These are phyloP conservation scores for Aspergillus affinis DNA, from an alignment of 495 filamentous ascomycete species.

Conservation along the genomic window DNA sequence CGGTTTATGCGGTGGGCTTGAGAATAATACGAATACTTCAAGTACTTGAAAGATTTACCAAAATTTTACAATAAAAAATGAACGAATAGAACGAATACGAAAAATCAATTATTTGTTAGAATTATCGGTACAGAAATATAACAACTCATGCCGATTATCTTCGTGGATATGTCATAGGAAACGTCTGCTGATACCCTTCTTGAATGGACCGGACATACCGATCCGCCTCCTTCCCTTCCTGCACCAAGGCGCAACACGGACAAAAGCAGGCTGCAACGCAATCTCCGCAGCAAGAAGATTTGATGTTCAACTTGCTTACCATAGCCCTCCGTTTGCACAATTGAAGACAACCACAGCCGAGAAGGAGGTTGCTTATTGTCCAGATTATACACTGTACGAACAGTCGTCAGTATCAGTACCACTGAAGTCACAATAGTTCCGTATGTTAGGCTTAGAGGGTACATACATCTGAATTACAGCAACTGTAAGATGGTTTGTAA, in stretches of 20 bases:
- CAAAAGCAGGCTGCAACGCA: not conserved
- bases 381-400: not conserved
- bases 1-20: too few relatives aligned
- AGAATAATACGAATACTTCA: too few relatives aligned
- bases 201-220: not conserved
- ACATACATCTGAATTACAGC: not conserved
- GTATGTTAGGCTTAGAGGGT: too few relatives aligned
- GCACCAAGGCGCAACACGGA: not conserved
- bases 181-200: not conserved
- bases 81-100: too few relatives aligned
- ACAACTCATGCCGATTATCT: not conserved
- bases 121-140: too few relatives aligned
- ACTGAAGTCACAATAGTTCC: too few relatives aligned
- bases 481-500: not conserved
- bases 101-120: too few relatives aligned
- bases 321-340: not conserved
- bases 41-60: too few relatives aligned
- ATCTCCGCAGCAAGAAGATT: not conserved
- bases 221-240: not conserved
- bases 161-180: not conserved
- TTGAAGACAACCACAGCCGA: not conserved
- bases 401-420: not conserved
- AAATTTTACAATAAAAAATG: too few relatives aligned
- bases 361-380: not conserved
- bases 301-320: not conserved